Base-by-base conservation (phyloP, 2,329 filamentous ascomycete species). In the Fusarium circinatum region DNA sequence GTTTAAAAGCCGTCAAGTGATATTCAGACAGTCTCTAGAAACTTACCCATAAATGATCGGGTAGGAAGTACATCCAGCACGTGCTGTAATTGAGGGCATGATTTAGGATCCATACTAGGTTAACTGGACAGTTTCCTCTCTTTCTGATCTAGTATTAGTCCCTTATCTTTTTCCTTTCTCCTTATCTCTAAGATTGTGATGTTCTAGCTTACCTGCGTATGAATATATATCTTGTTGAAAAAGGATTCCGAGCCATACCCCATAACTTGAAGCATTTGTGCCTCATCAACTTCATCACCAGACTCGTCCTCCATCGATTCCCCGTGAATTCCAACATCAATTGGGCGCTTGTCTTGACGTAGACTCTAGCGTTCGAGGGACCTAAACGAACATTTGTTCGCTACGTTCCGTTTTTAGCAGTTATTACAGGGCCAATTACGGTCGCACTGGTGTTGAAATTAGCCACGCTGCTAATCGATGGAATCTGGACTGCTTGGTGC, bases 181-280 rank as follows among this genome's bases (percentile, higher is more conserved):
- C 5, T 10, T 6, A 9, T 42, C 4, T n/a, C 39, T n/a, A 1
- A 41, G 0, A 8, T 14, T 14, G 13, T 3, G 20, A 5, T 22
- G 13, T 3, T 24, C 15, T 44, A 12, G n/a, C n/a, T 5, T 44
- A 44, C 41, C 6, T 24, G 12, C 15, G 1, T 10, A 8, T 24
- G n/a, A 17, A 44, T 8, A 8, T 8, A 44, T 5, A 24, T 18
- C 15, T 5, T 44, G 5, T n/a, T 24, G 6, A 44, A 6, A 5
- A 44, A 44, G 0, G 41, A 44, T 18, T 44, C 41, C 4, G n/a
- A 44, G 10, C 6, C 41, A 3, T 44, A 44, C 9, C 41, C 41
- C 10, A 44, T 17, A 4, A 44, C n/a, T 5, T 44, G 15, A 44
- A 44, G 41, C n/a, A 44, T 0, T 12, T 44, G 6, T 4, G 41